Base-by-base conservation (phyloP, 768 basidiomycete genomes). In the Serendipita sp. region DNA sequence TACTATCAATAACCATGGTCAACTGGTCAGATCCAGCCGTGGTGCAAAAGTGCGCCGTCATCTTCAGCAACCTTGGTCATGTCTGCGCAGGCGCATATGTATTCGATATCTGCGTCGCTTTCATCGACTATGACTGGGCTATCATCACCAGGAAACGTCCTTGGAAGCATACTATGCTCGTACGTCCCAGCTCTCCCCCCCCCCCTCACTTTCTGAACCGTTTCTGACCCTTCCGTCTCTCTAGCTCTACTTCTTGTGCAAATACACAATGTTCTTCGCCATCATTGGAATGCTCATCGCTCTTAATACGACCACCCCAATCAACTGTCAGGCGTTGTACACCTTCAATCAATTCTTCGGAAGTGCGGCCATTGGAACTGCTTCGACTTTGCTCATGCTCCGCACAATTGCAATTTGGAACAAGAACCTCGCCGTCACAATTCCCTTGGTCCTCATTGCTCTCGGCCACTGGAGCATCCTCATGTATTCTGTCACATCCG, bases 391-490 rank as follows among this genome's bases (percentile, higher is more conserved):
- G 16, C 48, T 68, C 18, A 68, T 68, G 68, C 47, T 60, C 3
- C 52, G 2, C 66, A 79, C 80, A 2, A 81, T 86, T 73, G 86
- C 85, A 10, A 79, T 87, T 32, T 87, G 85, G 85, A 79, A 79
- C 3, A 79, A 83, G 58, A 80, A 80, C 58, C 74, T 75, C 66
- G 82, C 77, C 68, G 75, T 87, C 67, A 73, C 84, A 38, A 72
- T 74, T 3, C 65, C 76, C 5, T 74, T 88, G 10, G 70, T 82
- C 4, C n/a, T 81, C 32, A 69, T 86, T 56, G 82, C 84, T 47
- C 74, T 86, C 11, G 85, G 85, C 1, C 85, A 86, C 67, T 87
- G 85, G 85, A 82, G 83, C 0, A 72, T 87, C 52, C 81, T 87
- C 66, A 74, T 87, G 23, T 85, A 86, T 74, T 84, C 85, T 78